These are phyloP conservation scores for Yarrowia alimentaria DNA, from an alignment of 805 yeast species.

Conservation along the genomic window DNA sequence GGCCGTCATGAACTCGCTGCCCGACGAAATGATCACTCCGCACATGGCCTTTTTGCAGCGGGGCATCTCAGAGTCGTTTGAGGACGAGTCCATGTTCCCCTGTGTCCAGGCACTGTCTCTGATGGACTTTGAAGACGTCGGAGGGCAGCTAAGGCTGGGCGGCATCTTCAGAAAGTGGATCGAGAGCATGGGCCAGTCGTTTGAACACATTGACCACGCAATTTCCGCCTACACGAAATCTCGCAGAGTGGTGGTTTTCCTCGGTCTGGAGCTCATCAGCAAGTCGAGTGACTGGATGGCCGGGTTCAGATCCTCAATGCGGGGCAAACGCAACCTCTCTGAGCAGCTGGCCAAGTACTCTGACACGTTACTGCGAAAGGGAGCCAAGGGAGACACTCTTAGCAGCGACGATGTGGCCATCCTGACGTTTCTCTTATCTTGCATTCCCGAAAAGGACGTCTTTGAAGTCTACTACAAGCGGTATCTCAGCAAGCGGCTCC, in stretches of 20 bases:
- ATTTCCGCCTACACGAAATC: conserved; percentile 5
- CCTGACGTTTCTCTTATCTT: conserved; percentile 75
- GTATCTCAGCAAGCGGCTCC: conserved; percentile 79
- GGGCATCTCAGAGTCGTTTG: conserved; percentile 11
- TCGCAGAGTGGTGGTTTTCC: background rate
- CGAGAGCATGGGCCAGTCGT: conserved; percentile 11
- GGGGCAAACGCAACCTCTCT: conserved; percentile 30
- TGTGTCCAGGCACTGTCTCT: background rate
- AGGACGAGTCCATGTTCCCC: background rate
- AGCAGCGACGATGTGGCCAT: background rate
- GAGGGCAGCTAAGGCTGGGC: conserved; percentile 9
- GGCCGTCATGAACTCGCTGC: background rate
- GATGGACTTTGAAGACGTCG: conserved; percentile 1
- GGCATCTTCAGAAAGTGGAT: conserved; percentile 18
- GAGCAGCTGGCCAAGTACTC: conserved; percentile 38
- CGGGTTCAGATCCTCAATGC: conserved; percentile 17
- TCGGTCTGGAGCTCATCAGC: background rate
- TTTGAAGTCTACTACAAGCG: conserved; percentile 91
- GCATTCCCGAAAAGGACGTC: conserved; percentile 86
- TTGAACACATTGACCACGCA: background rate
- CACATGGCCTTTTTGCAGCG: background rate
- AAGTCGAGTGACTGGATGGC: conserved; percentile 10
- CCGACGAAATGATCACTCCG: conserved; percentile 15
- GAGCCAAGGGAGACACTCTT: conserved; percentile 29
- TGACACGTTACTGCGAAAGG: conserved; percentile 36